A percentile compares a stretch with the other conserved stretches of the same genome.
phyloP scores from a whole-genome alignment of 2,329 filamentous ascomycete genomes.

The Fusarium paranaense region DNA sequence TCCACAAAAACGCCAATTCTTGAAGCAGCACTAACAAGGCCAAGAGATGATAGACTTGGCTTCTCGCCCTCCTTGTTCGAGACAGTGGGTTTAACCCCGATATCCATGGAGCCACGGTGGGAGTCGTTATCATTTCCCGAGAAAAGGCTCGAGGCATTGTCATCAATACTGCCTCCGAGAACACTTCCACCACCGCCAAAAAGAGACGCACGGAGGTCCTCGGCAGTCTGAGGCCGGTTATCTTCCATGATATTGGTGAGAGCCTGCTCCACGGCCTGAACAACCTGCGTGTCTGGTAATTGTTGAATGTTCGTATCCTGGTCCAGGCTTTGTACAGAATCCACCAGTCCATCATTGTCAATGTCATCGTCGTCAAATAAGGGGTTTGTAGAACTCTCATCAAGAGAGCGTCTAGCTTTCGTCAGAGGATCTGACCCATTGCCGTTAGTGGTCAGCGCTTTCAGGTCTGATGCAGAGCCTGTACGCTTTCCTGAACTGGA shows the following conservation, averaged over 20 bases:
- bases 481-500: slow-evolving; percentile 54
- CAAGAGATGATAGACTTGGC: slow-evolving; percentile 90
- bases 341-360: slow-evolving; percentile 76
- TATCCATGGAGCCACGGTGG: slow-evolving; percentile 71
- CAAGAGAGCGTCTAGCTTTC: slow-evolving; percentile 74
- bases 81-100: slow-evolving; percentile 46
- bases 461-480: slow-evolving; percentile 63
- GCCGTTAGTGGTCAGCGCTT: slow-evolving; percentile 51
- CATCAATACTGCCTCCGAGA: slow-evolving; percentile 43
- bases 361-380: slow-evolving; percentile 87
- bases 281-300: slow-evolving; percentile 80
- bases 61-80: slow-evolving; percentile 67
- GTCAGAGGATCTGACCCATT: slow-evolving; percentile 55
- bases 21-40: slow-evolving; percentile 87
- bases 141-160: slow-evolving; percentile 61
- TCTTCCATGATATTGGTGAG: slow-evolving; percentile 93
- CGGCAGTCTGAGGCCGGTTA: slow-evolving; percentile 71
- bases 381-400: slow-evolving; percentile 64
- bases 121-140: slow-evolving; percentile 70
- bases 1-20: slow-evolving; percentile 93
- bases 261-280: slow-evolving; percentile 92
- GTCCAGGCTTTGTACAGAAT: slow-evolving; percentile 84
- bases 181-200: slow-evolving; percentile 57
- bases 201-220: slow-evolving; percentile 74
- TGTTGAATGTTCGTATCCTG: slow-evolving; percentile 68